phyloP scores from a whole-genome alignment of 2,329 filamentous ascomycete species.

The Trichoderma atrobrunneum region DNA sequence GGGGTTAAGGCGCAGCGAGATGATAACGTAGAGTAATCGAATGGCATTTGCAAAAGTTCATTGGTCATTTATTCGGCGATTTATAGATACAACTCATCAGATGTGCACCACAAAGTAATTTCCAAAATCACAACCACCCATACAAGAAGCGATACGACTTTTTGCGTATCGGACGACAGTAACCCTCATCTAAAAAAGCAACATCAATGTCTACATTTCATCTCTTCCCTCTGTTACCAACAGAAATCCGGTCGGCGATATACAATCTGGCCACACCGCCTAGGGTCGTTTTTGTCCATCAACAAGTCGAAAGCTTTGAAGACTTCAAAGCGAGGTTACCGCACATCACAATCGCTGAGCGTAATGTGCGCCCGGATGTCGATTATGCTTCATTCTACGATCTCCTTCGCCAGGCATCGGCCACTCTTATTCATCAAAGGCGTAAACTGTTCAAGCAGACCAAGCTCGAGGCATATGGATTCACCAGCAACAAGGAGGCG shows the following conservation, averaged over 20 bases:
- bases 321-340: neutral
- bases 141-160: neutral
- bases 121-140: neutral
- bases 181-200: neutral
- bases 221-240: neutral
- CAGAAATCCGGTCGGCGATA: neutral
- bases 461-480: neutral
- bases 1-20: neutral
- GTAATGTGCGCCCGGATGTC: neutral
- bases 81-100: neutral
- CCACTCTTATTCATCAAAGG: neutral
- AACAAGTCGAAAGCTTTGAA: neutral
- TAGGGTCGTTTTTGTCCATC: neutral
- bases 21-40: neutral
- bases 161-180: neutral
- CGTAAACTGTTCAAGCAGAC: neutral
- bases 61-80: neutral
- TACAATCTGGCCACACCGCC: neutral
- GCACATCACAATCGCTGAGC: neutral
- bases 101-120: neutral
- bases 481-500: neutral
- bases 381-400: neutral
- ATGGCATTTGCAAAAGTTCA: neutral
- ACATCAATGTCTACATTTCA: neutral
- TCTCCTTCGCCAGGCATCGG: neutral